A percentile compares a stretch with the other conserved stretches of the same genome.
Evolutionary conservation across 208 protist species (phyloP).

Genomic region (Trypanosoma mega): DNA sequence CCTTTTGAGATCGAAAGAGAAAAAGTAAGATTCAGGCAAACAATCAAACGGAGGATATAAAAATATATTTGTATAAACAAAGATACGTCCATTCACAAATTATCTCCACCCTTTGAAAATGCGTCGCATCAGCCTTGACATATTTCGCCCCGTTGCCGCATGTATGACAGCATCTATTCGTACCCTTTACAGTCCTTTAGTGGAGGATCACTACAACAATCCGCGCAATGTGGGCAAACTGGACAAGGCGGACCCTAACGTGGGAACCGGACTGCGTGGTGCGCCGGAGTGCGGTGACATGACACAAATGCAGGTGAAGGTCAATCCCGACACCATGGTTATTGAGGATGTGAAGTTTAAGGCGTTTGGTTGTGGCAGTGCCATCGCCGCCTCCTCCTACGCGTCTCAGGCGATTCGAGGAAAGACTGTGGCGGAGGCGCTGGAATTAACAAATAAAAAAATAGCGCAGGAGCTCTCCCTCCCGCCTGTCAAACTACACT

Average conservation of each 20-base stretch:
- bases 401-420: slow-evolving; percentile 98
- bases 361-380: slow-evolving; percentile 99
- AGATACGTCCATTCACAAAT: no score
- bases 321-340: slow-evolving; percentile 87
- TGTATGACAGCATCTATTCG: slow-evolving; percentile 30
- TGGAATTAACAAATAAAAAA: slow-evolving; percentile 97
- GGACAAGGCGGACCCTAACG: slow-evolving; percentile 93
- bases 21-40: no score
- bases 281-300: slow-evolving; percentile 99
- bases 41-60: no score
- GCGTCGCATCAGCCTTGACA: neutral
- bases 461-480: slow-evolving; percentile 98
- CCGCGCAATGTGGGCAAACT: slow-evolving; percentile 98
- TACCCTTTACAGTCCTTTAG: slow-evolving; percentile 93
- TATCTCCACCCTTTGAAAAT: no score
- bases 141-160: neutral
- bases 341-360: slow-evolving; percentile 98
- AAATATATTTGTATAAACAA: no score
- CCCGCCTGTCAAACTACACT: slow-evolving; percentile 99
- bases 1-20: no score
- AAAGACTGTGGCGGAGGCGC: slow-evolving; percentile 96
- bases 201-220: slow-evolving; percentile 99
- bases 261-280: slow-evolving; percentile 98
- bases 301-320: slow-evolving; percentile 98
- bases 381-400: slow-evolving; percentile 97